phyloP scores from a whole-genome alignment of 495 filamentous ascomycete genomes.

The Lasiosphaeriaceae sp. region DNA sequence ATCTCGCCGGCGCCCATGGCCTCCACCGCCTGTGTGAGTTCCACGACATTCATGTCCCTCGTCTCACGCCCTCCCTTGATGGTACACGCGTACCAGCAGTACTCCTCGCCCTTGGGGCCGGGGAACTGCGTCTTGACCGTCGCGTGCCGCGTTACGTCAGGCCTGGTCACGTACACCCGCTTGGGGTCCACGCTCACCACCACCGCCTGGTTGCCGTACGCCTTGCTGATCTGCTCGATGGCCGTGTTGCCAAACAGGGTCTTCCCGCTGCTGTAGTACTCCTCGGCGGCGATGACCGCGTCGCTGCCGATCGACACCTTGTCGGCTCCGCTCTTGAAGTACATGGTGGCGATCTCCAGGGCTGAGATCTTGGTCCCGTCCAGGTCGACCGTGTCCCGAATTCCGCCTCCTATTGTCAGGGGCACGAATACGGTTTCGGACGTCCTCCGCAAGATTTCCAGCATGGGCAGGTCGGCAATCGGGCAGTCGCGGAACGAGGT shows the following conservation, averaged over 20 bases:
- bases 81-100: conserved; percentile 97
- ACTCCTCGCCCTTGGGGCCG: conserved; percentile 72
- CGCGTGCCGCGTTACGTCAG: conserved; percentile 70
- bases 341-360: conserved; percentile 89
- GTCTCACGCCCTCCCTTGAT: conserved; percentile 92
- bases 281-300: conserved; percentile 86
- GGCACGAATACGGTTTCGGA: conserved; percentile 97
- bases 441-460: conserved; percentile 81
- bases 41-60: conserved; percentile 82
- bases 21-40: conserved; percentile 85
- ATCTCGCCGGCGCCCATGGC: conserved; percentile 96
- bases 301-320: conserved; percentile 98
- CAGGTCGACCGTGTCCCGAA: conserved; percentile 82
- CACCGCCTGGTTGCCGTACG: conserved; percentile 95
- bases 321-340: conserved; percentile 97
- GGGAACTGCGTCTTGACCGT: conserved; percentile 67
- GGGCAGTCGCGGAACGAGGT: conserved; percentile 96
- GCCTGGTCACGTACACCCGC: conserved; percentile 75
- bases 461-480: conserved; percentile 86
- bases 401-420: conserved; percentile 90
- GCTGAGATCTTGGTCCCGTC: conserved; percentile 85
- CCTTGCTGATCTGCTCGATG: conserved; percentile 88
- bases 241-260: conserved; percentile 75
- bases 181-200: conserved; percentile 94
- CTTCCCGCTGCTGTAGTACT: conserved; percentile 68